These are phyloP conservation scores for Cucurbita argyrosperma DNA, from an alignment of 306 rosid genomes.

Conservation along the genomic window DNA sequence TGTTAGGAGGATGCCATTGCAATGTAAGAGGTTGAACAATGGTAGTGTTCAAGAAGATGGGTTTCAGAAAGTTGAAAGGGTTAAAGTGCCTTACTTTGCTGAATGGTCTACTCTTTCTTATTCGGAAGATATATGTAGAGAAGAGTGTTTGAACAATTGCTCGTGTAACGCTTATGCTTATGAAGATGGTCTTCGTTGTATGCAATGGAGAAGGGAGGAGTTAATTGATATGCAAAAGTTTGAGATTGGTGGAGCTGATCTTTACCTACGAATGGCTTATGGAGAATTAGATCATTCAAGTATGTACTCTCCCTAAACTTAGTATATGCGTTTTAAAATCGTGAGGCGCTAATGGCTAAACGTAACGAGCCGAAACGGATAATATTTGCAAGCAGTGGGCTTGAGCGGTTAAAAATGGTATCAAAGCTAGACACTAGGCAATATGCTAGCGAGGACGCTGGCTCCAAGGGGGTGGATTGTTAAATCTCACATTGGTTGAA, in stretches of 20 bases:
- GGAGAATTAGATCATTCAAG: background rate
- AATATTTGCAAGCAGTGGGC: too few species aligned
- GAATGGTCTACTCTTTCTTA: background rate
- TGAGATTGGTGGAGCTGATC: background rate
- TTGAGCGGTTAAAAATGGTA: too few species aligned
- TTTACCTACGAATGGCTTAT: background rate
- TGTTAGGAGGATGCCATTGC: conserved; percentile 12
- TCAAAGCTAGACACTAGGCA: too few species aligned
- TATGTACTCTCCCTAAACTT: background rate
- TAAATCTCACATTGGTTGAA: too few species aligned
- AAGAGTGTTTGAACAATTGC: conserved; percentile 22
- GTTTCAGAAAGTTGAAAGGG: conserved; percentile 7
- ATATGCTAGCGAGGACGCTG: too few species aligned
- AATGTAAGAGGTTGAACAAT: conserved; percentile 12
- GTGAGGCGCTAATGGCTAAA: too few species aligned
- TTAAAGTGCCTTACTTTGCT: conserved; percentile 19
- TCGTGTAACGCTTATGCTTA: conserved; percentile 36
- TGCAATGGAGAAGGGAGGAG: conserved; percentile 19
- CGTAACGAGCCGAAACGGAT: too few species aligned
- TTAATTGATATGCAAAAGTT: conserved; percentile 19
- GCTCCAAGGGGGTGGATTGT: too few species aligned
- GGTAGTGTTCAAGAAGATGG: conserved; percentile 16
- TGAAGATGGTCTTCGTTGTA: conserved; percentile 22
- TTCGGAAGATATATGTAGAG: conserved; percentile 7
- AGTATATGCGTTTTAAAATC: too few species aligned